Evolutionary conservation across 768 basidiomycete species (phyloP), one percentile per base, ranked within the genome.

Genomic region (Leccinum subgranulosum): DNA sequence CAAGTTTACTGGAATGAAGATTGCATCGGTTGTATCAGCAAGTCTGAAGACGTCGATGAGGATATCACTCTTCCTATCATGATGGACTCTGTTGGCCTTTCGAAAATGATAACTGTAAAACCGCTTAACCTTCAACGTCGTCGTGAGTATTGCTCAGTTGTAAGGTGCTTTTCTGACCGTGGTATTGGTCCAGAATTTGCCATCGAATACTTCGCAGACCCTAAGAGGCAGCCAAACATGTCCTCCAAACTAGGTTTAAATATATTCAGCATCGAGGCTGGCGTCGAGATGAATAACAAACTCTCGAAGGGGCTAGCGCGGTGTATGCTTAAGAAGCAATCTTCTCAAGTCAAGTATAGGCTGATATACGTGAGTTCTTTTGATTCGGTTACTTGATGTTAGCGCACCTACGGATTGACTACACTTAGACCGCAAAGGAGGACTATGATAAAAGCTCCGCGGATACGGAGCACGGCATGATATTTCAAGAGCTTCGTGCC

Each of bases 1-100:
- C 85, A 83, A 61, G 82, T 98, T 31, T 91, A 82, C 69, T 82
- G 94, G 36, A 86, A 98, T 64, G 85, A 84, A 60, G 82, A 84
- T 63, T 76, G 85, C 39, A 76, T 94, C 2, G 82, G 84, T 17
- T 78, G 75, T 31, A 69, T 94, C 50, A 78, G 76, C 41, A 94
- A 92, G 74, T 74, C 78, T 1, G 65, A 77, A 21, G 83, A 73
- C 9, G 75, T 84, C 3, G 77, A 76, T 8, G 59, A 88, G 14
- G 73, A 71, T 2, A 63, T 90, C 3, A 17, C 4, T 15, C 15
- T 36, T 23, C 84, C 85, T 1, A 77, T 76, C 58, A 79, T 79
- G 4, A 70, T 93, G 47, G 82, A 79, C 60, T 73, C 65, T 6
- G 75, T 76, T 4, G 89, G 85, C 58, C 76, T 77, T 3, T 25